A percentile compares a stretch with the other conserved stretches of the same genome.
Conservation (phyloP, 352 stramenopile genomes). For the Pythium chondricola region DNA sequence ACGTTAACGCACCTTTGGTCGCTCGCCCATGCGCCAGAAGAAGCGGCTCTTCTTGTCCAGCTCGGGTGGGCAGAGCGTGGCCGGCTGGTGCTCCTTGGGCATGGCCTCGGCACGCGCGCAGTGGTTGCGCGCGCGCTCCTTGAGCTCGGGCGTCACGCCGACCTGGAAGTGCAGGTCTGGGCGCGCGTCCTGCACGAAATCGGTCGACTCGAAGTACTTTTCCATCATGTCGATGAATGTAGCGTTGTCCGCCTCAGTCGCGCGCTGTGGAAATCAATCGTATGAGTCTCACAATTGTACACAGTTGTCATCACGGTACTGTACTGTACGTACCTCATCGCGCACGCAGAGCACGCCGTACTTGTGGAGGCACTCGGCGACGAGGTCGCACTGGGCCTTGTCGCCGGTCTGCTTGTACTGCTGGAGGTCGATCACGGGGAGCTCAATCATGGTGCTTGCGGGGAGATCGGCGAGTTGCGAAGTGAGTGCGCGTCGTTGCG, state of each 20-base stretch:
- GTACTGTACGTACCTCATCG: no score
- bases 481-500: background rate
- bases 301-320: background rate
- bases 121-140: constrained; percentile 84
- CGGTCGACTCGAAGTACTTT: constrained; percentile 85
- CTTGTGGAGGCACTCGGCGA: constrained; percentile 77
- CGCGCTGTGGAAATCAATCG: constrained; percentile 38
- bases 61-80: constrained; percentile 84
- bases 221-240: constrained; percentile 93
- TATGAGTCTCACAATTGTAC: background rate
- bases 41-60: constrained; percentile 93
- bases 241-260: constrained; percentile 64
- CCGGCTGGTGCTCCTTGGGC: constrained; percentile 51
- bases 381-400: constrained; percentile 62
- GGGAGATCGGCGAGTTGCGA: background rate
- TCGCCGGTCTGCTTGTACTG: constrained; percentile 71
- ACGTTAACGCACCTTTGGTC: constrained; percentile 24
- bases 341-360: constrained; percentile 82
- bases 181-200: constrained; percentile 85
- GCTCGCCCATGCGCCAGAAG: constrained; percentile 90
- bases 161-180: constrained; percentile 88
- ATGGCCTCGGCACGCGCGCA: constrained; percentile 53
- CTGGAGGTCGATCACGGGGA: constrained; percentile 79
- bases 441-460: constrained; percentile 45
- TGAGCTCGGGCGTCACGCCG: constrained; percentile 81